Conservation (phyloP, 129 eudicot species). For the Ambrosia artemisiifolia region DNA sequence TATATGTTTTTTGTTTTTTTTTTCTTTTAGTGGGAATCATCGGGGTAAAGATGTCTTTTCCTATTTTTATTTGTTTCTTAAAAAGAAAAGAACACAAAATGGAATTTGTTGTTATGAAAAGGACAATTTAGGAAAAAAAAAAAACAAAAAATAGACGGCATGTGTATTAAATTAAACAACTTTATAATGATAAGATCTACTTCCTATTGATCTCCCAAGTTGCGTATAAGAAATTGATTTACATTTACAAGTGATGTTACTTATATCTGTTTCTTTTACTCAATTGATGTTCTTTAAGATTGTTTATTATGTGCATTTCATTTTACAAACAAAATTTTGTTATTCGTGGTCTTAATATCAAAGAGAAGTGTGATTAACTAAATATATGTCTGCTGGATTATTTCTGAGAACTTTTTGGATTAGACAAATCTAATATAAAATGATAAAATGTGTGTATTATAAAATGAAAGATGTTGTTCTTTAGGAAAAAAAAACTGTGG, state of each 20-base stretch:
- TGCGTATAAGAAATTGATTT: neutral
- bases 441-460: too few species aligned
- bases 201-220: neutral
- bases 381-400: too few species aligned
- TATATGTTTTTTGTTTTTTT: neutral
- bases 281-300: neutral
- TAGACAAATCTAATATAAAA: too few species aligned
- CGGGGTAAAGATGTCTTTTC: neutral
- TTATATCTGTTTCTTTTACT: neutral
- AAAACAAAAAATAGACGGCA: neutral
- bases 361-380: too few species aligned
- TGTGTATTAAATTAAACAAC: neutral
- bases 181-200: neutral
- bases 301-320: too few species aligned
- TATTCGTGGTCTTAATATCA: too few species aligned
- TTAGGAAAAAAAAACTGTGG: too few species aligned
- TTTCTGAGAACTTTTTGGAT: too few species aligned
- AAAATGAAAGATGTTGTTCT: too few species aligned
- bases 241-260: neutral
- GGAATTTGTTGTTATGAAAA: neutral
- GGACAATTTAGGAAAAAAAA: neutral
- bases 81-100: neutral
- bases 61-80: neutral
- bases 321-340: too few species aligned
- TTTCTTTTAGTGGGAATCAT: neutral